These are phyloP conservation scores for Leishmania martiniquensis DNA, from an alignment of 208 protist species.

Conservation along the genomic window DNA sequence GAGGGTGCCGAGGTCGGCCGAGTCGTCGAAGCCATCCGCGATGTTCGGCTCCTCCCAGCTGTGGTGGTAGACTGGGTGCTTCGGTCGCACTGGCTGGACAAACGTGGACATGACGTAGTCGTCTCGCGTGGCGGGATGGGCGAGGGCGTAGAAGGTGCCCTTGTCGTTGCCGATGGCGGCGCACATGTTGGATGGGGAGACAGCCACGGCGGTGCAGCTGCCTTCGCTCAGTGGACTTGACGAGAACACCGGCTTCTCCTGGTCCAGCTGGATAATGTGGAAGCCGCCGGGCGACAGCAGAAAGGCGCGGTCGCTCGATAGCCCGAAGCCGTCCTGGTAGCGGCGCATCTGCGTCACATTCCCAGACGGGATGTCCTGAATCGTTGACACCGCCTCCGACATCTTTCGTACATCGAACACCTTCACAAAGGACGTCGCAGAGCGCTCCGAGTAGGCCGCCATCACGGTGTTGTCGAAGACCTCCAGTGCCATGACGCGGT, in stretches of 20 bases:
- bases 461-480: slow-evolving; percentile 82
- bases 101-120: slow-evolving; percentile 85
- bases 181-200: slow-evolving; percentile 81
- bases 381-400: slow-evolving; percentile 54
- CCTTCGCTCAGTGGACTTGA: slow-evolving; percentile 59
- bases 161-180: slow-evolving; percentile 90
- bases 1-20: slow-evolving; percentile 39
- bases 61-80: slow-evolving; percentile 59
- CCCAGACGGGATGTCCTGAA: slow-evolving; percentile 67
- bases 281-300: slow-evolving; percentile 72
- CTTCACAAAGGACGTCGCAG: slow-evolving; percentile 71
- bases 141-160: slow-evolving; percentile 76
- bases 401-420: slow-evolving; percentile 86
- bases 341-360: slow-evolving; percentile 73
- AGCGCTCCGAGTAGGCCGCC: slow-evolving; percentile 69
- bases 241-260: slow-evolving; percentile 60
- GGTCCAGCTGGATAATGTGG: slow-evolving; percentile 83
- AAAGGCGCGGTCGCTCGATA: slow-evolving; percentile 62
- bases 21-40: slow-evolving; percentile 76
- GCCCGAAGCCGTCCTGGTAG: slow-evolving; percentile 75
- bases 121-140: slow-evolving; percentile 68
- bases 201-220: slow-evolving; percentile 63
- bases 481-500: slow-evolving; percentile 77
- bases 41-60: slow-evolving; percentile 77
- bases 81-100: slow-evolving; percentile 62